Percentiles rank a stretch among this genome's conserved stretches.
These are phyloP conservation scores for Annulohypoxylon truncatum DNA, from an alignment of 2,329 filamentous ascomycete genomes.

Conservation along the genomic window DNA sequence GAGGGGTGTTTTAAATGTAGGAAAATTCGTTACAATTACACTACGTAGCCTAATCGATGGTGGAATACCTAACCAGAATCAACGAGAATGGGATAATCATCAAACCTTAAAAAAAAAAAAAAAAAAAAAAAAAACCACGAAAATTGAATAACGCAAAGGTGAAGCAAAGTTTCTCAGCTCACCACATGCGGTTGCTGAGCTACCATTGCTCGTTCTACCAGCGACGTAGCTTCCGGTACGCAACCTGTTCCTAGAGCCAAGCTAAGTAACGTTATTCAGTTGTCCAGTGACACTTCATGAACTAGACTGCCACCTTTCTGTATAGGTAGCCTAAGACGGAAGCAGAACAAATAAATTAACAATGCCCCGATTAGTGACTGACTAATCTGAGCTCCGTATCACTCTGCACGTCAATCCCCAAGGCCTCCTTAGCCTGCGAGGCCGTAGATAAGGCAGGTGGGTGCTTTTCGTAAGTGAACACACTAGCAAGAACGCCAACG, in stretches of 20 bases:
- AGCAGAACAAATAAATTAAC: background rate
- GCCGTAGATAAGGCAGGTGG: constrained; percentile 51
- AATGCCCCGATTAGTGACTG: constrained; percentile 9
- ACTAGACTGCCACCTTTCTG: background rate
- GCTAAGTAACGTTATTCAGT: background rate
- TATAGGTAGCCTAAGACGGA: background rate
- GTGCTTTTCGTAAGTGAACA: constrained; percentile 58
- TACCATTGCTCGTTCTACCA: background rate
- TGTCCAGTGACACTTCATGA: background rate
- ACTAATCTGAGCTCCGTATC: constrained; percentile 49
- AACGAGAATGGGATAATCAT: background rate
- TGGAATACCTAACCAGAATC: background rate
- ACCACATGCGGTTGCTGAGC: background rate
- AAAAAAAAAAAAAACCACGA: too few relatives aligned
- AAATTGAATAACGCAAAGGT: background rate
- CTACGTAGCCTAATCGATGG: background rate
- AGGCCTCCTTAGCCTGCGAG: constrained; percentile 44
- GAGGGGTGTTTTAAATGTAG: background rate
- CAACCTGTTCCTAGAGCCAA: background rate
- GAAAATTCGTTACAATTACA: background rate
- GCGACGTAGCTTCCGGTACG: background rate
- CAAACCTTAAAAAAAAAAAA: background rate
- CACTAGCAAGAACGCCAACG: constrained; percentile 57
- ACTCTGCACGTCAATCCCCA: constrained; percentile 43
- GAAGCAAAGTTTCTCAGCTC: background rate